Conservation (phyloP, 139 green algal genomes). For the Monoraphidium neglectum region DNA sequence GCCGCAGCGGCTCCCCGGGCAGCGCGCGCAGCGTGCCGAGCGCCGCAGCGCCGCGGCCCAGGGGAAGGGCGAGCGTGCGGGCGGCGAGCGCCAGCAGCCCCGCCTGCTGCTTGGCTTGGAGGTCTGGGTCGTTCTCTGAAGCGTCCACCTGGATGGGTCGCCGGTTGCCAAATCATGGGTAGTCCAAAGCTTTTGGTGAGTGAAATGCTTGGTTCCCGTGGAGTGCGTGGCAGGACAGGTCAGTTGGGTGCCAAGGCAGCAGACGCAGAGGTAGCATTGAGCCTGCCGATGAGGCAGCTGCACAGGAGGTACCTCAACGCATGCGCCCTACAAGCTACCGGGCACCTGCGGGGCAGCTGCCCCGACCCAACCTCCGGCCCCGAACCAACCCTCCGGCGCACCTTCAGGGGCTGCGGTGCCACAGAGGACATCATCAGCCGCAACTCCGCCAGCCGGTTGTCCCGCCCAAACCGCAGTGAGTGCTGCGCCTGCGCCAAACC, state of each 20-base stretch:
- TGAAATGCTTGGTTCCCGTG: too few species aligned
- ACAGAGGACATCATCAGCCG: constrained; percentile 29
- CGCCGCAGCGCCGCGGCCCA: constrained; percentile 81
- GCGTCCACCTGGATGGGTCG: too few species aligned
- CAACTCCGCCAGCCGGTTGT: constrained; percentile 77
- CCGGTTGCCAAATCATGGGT: too few species aligned
- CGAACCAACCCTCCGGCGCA: not conserved
- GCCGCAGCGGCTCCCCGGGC: constrained; percentile 76
- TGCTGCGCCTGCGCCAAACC: not conserved
- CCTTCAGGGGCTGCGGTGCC: constrained; percentile 9
- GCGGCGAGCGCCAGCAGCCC: constrained; percentile 65
- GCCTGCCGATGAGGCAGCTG: not conserved
- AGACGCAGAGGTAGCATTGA: too few species aligned
- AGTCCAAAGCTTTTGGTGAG: too few species aligned
- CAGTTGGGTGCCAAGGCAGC: too few species aligned
- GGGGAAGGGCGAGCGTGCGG: constrained; percentile 78
- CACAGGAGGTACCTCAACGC: not conserved
- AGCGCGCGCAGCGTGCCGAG: constrained; percentile 59
- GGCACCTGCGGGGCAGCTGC: not conserved
- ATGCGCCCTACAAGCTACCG: not conserved
- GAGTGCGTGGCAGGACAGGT: too few species aligned
- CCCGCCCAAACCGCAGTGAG: constrained; percentile 68
- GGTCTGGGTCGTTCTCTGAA: constrained; percentile 50
- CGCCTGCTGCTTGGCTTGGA: constrained; percentile 44
- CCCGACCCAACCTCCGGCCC: not conserved